Evolutionary conservation across 208 protist genomes (phyloP).

Genomic region (Leishmania major): DNA sequence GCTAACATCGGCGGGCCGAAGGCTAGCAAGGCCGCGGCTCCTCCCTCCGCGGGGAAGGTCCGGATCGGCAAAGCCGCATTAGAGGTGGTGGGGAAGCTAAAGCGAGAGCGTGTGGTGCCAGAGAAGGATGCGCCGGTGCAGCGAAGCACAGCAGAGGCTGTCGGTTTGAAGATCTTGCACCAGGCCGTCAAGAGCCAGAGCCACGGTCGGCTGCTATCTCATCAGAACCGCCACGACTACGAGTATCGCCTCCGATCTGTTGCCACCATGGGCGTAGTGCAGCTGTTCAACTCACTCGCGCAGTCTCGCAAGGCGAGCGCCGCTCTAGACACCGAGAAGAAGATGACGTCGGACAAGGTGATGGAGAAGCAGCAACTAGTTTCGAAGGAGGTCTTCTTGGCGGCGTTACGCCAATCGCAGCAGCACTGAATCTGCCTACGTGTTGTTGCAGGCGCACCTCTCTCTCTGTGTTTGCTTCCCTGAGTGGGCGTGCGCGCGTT

Average conservation of each 20-base stretch:
- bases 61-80: constrained; percentile 63
- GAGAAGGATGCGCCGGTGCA: constrained; percentile 38
- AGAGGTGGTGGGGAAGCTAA: constrained; percentile 57
- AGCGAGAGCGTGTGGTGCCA: constrained; percentile 38
- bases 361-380: constrained; percentile 76
- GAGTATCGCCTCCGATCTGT: constrained; percentile 85
- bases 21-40: not conserved
- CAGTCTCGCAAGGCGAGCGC: constrained; percentile 72
- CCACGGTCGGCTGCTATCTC: constrained; percentile 74
- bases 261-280: constrained; percentile 84
- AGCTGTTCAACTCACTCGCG: constrained; percentile 87
- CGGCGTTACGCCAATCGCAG: constrained; percentile 62
- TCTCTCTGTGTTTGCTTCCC: not conserved
- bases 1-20: constrained; percentile 5
- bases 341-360: constrained; percentile 74
- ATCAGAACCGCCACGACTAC: constrained; percentile 87
- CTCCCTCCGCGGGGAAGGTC: constrained; percentile 30
- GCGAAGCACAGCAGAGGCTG: constrained; percentile 57
- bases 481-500: not conserved
- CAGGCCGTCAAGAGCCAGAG: constrained; percentile 79
- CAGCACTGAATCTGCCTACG: constrained; percentile 9
- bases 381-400: constrained; percentile 81
- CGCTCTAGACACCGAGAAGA: constrained; percentile 49
- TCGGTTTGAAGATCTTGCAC: constrained; percentile 72
- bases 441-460: not conserved